Base-by-base conservation (phyloP, 2,329 filamentous ascomycete species). In the Microdochium bolleyi region DNA sequence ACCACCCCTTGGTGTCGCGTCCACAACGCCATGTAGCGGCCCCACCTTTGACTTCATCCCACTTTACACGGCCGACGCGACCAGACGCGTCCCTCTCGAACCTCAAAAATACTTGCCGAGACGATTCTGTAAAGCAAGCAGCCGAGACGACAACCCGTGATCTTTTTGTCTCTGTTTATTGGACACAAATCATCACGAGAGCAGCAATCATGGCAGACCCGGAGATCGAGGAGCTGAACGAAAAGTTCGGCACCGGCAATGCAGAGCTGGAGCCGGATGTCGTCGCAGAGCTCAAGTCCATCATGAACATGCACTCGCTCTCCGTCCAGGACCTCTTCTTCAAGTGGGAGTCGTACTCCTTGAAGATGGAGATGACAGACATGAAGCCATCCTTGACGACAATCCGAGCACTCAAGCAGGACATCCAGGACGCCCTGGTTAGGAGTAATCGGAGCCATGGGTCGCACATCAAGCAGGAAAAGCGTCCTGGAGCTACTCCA, bases 301-400 rank as follows among this genome's bases (percentile, higher is more conserved):
- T 96, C 66, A 80, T 94, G 73, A 84, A 86, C 52, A 77, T 97
- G 55, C 89, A 96, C 71, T 84, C 83, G 49, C 80, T 97, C 55
- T 82, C 84, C 16, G 78, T 85, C 32, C 85, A 97, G 67, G 94
- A 97, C 66, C 77, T 97, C 24, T 96, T 90, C 70, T 96, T 90
- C 82, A 97, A 97, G 78, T 99, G 94, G 94, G 94, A 99, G 70
- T 92, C 91, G 0, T 97, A 96, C 76, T 92, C 88, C 69, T 87
- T 99, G 67, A 95, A 92, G 70, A 91, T 97, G 85, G 89, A 92
- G 24, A 74, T 83, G 49, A 89, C 95, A 53, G 87, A 90, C 53
- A 84, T 85, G 56, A 84, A 78, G 55, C 72, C 89, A 56, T 82
- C 87, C 49, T 76, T 95, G 44, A 81, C 87, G 37, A 86, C 81